Base-by-base conservation (phyloP, 345 rosid species). In the Eutrema yunnanense region DNA sequence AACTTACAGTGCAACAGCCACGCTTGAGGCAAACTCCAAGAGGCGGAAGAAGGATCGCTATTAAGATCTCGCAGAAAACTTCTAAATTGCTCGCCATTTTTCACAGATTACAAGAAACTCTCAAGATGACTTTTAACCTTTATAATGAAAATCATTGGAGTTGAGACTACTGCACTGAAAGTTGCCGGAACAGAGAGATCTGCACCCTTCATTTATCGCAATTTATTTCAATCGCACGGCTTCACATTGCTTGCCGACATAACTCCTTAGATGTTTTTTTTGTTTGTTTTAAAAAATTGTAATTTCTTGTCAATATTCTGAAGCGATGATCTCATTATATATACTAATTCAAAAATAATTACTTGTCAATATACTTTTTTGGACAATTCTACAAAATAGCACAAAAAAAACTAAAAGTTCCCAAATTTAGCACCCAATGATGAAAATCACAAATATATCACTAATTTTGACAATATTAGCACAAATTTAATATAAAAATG, bases 1-100 rank as follows among this genome's bases (percentile, higher is more conserved):
- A n/a, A 36, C 83, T 16, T 80, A 92, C 98, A 34, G 78, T 87
- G 90, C 98, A 92, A 65, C 97, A 90, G 32, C 98, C 98, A 64
- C 85, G 90, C 78, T 96, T 75, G 62, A 92, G 78, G 81, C 96
- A 87, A 68, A 92, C 96, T 29, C 98, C 98, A 16, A 92, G 67
- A 27, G 98, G 98, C 4, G 98, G 98, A 29, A 92, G 86, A 71
- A 92, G 44, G 62, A 92, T 65, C 2, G 98, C 96, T 75, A 92
- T 88, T 12, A 92, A 67, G 75, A 92, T 78, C 78, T 92, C 98
- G 84, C 98, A 92, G 60, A 64, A 74, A 66, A 90, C 87, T 57
- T 82, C 98, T 9, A 90, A 87, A 40, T 80, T 53, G 34, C 62
- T 78, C 33, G 96, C 88, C 98, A 90, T 92, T 62, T 80, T 33